These are phyloP conservation scores for Curvularia verruculosa DNA, from an alignment of 2,329 filamentous ascomycete species.

Conservation along the genomic window DNA sequence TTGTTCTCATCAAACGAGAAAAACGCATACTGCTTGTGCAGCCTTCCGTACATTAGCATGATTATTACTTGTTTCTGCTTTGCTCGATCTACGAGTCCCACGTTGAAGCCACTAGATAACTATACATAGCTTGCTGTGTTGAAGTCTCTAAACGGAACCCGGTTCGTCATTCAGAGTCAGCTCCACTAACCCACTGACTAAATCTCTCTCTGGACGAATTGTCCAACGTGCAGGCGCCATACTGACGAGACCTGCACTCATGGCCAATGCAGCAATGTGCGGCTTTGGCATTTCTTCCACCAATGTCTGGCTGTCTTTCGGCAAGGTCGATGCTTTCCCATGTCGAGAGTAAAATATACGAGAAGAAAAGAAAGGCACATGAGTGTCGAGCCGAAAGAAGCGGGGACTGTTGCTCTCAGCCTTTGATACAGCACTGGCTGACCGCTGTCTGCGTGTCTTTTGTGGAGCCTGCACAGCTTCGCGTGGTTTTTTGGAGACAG, in stretches of 20 bases:
- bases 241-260: conserved; percentile 44
- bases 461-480: conserved; percentile 12
- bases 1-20: background rate
- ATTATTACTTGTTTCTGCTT: background rate
- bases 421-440: conserved; percentile 24
- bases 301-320: conserved; percentile 31
- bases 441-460: conserved; percentile 29
- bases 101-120: background rate
- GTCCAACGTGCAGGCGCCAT: conserved; percentile 37
- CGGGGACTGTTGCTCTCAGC: conserved; percentile 31
- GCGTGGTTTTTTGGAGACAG: conserved; percentile 24
- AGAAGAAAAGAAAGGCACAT: conserved; percentile 39
- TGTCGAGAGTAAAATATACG: conserved; percentile 44
- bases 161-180: conserved; percentile 22
- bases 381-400: conserved; percentile 42
- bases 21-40: background rate
- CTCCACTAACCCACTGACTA: conserved; percentile 21
- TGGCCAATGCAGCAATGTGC: conserved; percentile 40
- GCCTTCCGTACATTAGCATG: background rate
- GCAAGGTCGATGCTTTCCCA: conserved; percentile 26
- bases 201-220: conserved; percentile 22
- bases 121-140: background rate
- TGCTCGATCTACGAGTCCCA: background rate
- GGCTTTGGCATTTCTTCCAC: conserved; percentile 41
- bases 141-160: background rate